Percentiles rank a stretch among this genome's conserved stretches.
Conservation (phyloP, 768 basidiomycete species). For the Agaricus blazei region DNA sequence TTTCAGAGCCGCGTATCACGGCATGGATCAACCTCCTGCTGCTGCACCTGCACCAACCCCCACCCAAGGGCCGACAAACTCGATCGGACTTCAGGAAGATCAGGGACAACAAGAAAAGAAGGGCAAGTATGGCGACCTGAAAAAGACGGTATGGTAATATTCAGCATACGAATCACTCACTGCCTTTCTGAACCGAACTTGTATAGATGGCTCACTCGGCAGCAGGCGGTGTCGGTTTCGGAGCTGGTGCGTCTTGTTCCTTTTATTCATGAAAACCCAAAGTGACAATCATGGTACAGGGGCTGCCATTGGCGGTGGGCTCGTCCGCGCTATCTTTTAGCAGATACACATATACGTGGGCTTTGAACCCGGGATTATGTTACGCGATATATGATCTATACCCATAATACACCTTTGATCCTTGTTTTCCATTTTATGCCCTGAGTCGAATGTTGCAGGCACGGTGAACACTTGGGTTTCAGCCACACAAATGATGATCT, state of each 20-base stretch:
- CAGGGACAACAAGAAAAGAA: conserved; percentile 46
- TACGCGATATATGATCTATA: no score
- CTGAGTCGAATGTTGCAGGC: no score
- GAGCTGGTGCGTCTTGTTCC: conserved; percentile 48
- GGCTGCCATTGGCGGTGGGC: conserved; percentile 29
- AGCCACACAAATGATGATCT: no score
- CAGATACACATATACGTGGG: background rate
- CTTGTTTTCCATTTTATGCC: no score
- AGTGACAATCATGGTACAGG: conserved; percentile 14
- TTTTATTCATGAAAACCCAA: background rate
- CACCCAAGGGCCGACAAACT: conserved; percentile 20
- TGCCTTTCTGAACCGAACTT: background rate
- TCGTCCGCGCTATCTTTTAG: conserved; percentile 29
- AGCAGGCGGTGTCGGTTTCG: conserved; percentile 72
- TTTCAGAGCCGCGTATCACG: conserved; percentile 40
- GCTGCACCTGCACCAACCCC: background rate
- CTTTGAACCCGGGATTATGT: no score
- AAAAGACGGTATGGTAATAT: conserved; percentile 43
- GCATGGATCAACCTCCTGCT: conserved; percentile 30
- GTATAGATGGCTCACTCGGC: conserved; percentile 52
- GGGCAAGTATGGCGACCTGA: conserved; percentile 50
- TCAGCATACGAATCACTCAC: background rate
- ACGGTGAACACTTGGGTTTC: no score
- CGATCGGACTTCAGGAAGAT: conserved; percentile 41
- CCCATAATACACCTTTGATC: background rate